Evolutionary conservation across 208 protist species (phyloP).

Genomic region (Porcisia hertigi): DNA sequence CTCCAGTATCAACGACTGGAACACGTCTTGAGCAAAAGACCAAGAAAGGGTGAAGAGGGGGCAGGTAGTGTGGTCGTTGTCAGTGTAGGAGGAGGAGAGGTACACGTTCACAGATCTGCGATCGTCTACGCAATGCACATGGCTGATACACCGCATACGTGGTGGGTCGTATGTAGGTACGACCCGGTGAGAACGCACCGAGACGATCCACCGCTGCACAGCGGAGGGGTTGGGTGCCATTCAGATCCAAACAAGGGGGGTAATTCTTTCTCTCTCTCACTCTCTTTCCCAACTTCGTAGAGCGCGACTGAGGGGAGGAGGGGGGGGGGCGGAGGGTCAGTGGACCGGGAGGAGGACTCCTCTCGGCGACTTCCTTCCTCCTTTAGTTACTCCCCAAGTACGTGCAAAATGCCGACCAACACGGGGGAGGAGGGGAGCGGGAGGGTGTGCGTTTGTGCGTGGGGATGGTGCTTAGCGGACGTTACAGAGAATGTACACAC

Average conservation of each 20-base stretch:
- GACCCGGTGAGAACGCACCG: background rate
- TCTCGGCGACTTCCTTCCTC: too few relatives aligned
- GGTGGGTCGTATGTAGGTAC: background rate
- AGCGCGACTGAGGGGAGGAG: too few relatives aligned
- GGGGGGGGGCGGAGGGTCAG: too few relatives aligned
- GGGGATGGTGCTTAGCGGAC: slow-evolving; percentile 1
- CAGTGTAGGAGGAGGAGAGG: background rate
- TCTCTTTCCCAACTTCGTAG: too few relatives aligned
- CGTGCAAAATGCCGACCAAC: background rate
- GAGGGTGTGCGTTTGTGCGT: background rate
- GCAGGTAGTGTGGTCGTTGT: background rate
- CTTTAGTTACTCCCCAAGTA: background rate
- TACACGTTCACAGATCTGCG: background rate
- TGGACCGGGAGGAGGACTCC: too few relatives aligned
- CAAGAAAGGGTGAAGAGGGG: background rate
- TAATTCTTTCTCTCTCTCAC: background rate
- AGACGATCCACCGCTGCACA: background rate
- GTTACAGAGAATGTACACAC: background rate
- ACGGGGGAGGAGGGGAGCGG: background rate
- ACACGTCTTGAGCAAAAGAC: background rate
- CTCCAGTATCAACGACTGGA: background rate
- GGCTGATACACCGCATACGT: background rate
- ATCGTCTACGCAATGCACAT: background rate
- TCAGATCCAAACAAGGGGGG: background rate
- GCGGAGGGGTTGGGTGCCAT: background rate